Percentiles rank a stretch among this genome's conserved stretches.
These are phyloP conservation scores for Urtica urens DNA, from an alignment of 306 rosid genomes.

Conservation along the genomic window DNA sequence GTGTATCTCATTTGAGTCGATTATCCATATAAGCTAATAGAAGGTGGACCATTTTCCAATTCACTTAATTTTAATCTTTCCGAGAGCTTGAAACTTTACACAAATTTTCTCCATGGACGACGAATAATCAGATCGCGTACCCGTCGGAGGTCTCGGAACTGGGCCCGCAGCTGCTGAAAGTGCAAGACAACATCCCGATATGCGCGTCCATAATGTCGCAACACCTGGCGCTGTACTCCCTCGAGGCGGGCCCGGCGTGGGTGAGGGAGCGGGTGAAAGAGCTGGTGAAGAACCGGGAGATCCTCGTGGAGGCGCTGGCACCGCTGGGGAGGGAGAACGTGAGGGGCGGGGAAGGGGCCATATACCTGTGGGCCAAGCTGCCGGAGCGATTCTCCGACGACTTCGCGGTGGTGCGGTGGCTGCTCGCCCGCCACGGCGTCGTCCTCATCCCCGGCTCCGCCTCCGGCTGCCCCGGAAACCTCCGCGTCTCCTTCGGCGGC, in stretches of 20 bases:
- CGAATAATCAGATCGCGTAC: constrained; percentile 98
- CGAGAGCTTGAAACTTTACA: no score
- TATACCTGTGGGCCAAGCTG: constrained; percentile 94
- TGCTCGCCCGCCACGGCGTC: constrained; percentile 59
- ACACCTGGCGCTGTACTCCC: constrained; percentile 68
- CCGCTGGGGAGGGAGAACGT: constrained; percentile 68
- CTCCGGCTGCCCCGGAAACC: constrained; percentile 59
- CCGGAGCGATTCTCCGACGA: constrained; percentile 46
- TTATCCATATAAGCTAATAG: no score
- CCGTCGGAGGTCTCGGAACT: constrained; percentile 76
- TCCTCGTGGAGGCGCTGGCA: constrained; percentile 52
- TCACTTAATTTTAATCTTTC: no score
- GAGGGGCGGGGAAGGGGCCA: constrained; percentile 94
- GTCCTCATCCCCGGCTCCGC: constrained; percentile 87
- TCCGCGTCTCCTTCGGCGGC: constrained; percentile 85
- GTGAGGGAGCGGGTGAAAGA: constrained; percentile 52
- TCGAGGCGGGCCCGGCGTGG: constrained; percentile 74
- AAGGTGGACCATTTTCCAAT: no score
- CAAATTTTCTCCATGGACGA: no score
- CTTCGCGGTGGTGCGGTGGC: constrained; percentile 70
- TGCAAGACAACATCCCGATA: constrained; percentile 96
- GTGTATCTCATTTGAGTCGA: no score
- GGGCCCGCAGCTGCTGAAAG: constrained; percentile 74
- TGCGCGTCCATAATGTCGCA: constrained; percentile 89
- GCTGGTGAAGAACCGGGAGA: constrained; percentile 53